These are phyloP conservation scores for Corchorus olitorius DNA, from an alignment of 345 rosid species.

Conservation along the genomic window DNA sequence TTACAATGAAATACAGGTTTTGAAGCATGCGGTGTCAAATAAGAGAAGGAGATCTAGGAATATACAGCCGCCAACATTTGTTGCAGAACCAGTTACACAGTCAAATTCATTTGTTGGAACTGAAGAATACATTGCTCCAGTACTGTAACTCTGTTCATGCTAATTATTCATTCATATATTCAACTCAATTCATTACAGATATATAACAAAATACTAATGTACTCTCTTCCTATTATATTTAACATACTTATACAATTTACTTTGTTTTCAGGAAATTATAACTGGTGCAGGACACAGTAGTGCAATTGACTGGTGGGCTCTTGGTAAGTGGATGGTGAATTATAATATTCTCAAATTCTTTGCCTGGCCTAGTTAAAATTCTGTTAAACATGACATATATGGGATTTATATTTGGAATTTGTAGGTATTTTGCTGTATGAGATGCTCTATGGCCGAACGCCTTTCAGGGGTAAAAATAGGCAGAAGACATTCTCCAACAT, in stretches of 20 bases:
- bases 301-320: conserved; percentile 96
- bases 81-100: conserved; percentile 78
- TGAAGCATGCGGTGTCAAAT: conserved; percentile 49
- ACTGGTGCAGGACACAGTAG: conserved; percentile 91
- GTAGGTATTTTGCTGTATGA: conserved; percentile 90
- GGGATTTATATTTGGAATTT: conserved; percentile 24
- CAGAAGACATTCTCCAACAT: conserved; percentile 95
- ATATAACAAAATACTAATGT: neutral
- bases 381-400: neutral
- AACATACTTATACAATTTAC: conserved; percentile 9
- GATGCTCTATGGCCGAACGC: conserved; percentile 98
- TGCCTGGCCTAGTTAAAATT: neutral
- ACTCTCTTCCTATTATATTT: neutral
- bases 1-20: conserved; percentile 48
- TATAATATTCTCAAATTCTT: neutral
- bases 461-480: conserved; percentile 96
- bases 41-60: conserved; percentile 72
- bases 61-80: conserved; percentile 69
- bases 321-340: conserved; percentile 55
- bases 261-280: conserved; percentile 75
- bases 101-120: conserved; percentile 98
- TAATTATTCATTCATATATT: conserved; percentile 9
- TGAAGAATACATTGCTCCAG: conserved; percentile 98
- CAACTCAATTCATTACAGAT: neutral
- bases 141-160: conserved; percentile 36